Evolutionary conservation across 2,329 filamentous ascomycete genomes (phyloP).

Genomic region (Claviceps maximensis): DNA sequence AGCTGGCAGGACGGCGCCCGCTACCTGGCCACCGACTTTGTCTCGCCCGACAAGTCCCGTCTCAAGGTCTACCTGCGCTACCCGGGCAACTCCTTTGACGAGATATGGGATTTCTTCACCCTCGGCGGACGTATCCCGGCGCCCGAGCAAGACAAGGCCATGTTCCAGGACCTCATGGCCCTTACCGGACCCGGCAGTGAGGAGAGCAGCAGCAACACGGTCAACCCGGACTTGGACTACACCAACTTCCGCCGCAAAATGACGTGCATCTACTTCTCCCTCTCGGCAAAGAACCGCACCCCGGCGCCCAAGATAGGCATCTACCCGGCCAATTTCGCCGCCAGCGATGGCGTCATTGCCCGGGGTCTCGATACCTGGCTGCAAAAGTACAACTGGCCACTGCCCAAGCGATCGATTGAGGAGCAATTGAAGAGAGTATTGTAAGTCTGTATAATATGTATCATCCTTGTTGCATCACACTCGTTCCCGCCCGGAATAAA

Average conservation of each 20-base stretch:
- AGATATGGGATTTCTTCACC: not conserved
- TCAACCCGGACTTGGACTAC: not conserved
- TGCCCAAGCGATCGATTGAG: not conserved
- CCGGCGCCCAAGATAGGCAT: not conserved
- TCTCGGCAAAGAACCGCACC: not conserved
- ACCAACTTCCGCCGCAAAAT: not conserved
- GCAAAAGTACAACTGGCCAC: not conserved
- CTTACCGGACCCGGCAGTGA: not conserved
- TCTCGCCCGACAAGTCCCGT: not conserved
- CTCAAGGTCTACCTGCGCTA: conserved; percentile 1
- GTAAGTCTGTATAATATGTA: too few species aligned
- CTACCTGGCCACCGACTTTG: not conserved
- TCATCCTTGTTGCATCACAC: too few species aligned
- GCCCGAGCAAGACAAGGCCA: not conserved
- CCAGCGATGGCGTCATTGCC: not conserved
- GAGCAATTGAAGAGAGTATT: not conserved
- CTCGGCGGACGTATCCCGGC: not conserved
- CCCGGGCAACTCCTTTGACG: not conserved
- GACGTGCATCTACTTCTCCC: not conserved
- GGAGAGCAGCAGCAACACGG: not conserved
- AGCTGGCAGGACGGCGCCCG: not conserved
- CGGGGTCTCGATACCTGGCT: not conserved
- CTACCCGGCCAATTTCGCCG: not conserved
- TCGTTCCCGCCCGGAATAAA: too few species aligned
- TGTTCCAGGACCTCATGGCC: not conserved